Evolutionary conservation across 2,329 filamentous ascomycete species (phyloP).

Genomic region (Pyrenophora seminiperda): DNA sequence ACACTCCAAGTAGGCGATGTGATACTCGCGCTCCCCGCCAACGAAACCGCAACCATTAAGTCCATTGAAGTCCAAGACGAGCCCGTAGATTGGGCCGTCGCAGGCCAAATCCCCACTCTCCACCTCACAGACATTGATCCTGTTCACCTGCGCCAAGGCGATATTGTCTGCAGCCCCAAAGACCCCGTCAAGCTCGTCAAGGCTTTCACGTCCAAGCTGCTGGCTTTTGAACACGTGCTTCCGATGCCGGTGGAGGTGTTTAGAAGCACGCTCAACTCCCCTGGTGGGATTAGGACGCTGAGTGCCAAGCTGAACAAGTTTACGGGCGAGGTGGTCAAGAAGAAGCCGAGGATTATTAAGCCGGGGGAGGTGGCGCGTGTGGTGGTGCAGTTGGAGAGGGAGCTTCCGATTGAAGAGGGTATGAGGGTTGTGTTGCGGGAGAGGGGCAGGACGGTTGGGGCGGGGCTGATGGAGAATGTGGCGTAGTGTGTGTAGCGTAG

Average conservation of each 20-base stretch:
- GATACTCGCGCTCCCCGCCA: constrained; percentile 78
- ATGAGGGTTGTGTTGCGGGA: constrained; percentile 80
- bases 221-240: constrained; percentile 87
- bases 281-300: constrained; percentile 74
- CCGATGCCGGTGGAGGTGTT: constrained; percentile 91
- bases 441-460: constrained; percentile 82
- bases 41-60: constrained; percentile 80
- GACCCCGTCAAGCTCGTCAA: constrained; percentile 73
- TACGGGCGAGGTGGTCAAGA: constrained; percentile 76
- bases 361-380: constrained; percentile 79
- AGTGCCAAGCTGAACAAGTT: constrained; percentile 77
- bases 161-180: constrained; percentile 77
- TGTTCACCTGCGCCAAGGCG: constrained; percentile 75
- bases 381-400: constrained; percentile 72
- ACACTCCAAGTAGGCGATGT: constrained; percentile 83
- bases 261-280: constrained; percentile 77
- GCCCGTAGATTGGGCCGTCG: constrained; percentile 83
- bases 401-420: constrained; percentile 79
- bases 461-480: constrained; percentile 74
- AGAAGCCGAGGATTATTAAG: constrained; percentile 82
- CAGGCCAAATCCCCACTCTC: constrained; percentile 86
- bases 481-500: constrained; percentile 15
- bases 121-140: constrained; percentile 85
- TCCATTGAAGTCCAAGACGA: constrained; percentile 77
- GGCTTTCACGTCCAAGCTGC: constrained; percentile 78